Conservation (phyloP, 2,329 filamentous ascomycete species). For the Colletotrichum lentis region DNA sequence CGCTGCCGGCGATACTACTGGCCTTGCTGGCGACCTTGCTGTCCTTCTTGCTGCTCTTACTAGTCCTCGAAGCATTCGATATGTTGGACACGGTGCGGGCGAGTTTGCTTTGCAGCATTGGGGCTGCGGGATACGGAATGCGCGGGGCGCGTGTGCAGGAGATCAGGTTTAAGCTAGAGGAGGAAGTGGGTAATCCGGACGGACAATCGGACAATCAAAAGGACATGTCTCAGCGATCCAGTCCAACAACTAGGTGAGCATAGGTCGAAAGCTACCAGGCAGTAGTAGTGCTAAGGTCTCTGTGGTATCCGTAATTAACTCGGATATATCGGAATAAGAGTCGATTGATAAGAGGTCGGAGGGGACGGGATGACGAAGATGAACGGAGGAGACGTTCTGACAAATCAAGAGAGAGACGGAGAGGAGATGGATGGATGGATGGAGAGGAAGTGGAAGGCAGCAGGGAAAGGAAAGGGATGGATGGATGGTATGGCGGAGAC, state of each 20-base stretch:
- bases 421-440: background rate
- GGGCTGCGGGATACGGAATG: conserved; percentile 20
- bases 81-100: conserved; percentile 24
- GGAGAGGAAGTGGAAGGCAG: background rate
- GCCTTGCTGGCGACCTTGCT: conserved; percentile 16
- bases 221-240: conserved; percentile 3
- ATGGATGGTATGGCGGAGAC: background rate
- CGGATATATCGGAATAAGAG: conserved; percentile 25
- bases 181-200: background rate
- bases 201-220: conserved; percentile 10
- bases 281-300: background rate
- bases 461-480: background rate
- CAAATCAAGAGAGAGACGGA: conserved; percentile 19
- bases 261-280: conserved; percentile 4
- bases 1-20: conserved; percentile 42
- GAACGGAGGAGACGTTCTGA: conserved; percentile 12
- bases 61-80: conserved; percentile 12
- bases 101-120: conserved; percentile 27
- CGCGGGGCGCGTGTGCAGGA: conserved; percentile 10
- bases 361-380: background rate
- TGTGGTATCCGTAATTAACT: background rate
- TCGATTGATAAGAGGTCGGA: conserved; percentile 15
- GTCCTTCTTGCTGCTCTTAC: conserved; percentile 23
- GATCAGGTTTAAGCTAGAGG: background rate
- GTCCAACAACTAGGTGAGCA: background rate